Conservation (phyloP, 2,329 filamentous ascomycete genomes). For the Capronia epimyces region DNA sequence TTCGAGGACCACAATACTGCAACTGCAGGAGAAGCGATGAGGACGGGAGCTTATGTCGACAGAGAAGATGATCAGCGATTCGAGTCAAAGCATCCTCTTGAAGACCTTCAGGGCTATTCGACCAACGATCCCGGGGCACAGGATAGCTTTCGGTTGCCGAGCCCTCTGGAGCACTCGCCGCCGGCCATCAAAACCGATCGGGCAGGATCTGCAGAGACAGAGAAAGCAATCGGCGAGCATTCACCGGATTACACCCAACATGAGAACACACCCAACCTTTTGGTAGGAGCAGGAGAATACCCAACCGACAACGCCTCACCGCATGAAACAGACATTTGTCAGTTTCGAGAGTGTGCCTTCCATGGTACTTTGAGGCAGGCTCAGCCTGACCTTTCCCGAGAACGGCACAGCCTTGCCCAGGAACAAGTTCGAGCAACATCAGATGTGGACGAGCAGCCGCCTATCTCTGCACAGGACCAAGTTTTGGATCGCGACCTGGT, state of each 20-base stretch:
- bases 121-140: neutral
- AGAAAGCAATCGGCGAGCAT: neutral
- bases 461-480: neutral
- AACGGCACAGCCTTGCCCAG: neutral
- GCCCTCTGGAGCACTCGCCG: neutral
- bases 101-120: neutral
- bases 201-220: neutral
- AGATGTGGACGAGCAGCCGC: neutral
- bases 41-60: no score
- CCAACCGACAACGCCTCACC: neutral
- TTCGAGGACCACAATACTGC: no score
- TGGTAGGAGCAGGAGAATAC: neutral
- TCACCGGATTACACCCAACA: neutral
- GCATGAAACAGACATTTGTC: neutral
- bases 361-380: neutral
- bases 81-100: no score
- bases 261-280: neutral
- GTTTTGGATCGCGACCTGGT: neutral
- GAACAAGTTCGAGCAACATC: neutral
- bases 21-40: no score
- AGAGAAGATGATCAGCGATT: no score
- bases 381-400: slow-evolving; percentile 1
- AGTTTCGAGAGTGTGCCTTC: neutral
- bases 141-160: neutral
- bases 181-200: neutral